Evolutionary conservation across 2,329 filamentous ascomycete species (phyloP).

Genomic region (Septoria petroselini): DNA sequence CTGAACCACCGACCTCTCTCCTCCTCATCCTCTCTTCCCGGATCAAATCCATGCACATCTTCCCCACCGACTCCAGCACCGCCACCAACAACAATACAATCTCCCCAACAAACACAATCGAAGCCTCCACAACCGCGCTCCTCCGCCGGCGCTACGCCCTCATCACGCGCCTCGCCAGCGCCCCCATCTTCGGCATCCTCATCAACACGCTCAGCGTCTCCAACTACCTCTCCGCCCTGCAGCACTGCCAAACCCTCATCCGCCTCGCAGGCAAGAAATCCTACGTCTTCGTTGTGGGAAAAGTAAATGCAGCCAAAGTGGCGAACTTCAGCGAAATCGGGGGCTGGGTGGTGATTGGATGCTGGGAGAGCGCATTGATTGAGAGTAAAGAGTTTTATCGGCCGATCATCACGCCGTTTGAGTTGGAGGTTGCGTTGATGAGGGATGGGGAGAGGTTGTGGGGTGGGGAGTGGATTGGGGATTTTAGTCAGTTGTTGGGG

Average conservation of each 20-base stretch:
- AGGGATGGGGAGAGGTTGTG: constrained; percentile 74
- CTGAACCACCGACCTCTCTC: constrained; percentile 73
- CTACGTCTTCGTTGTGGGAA: constrained; percentile 95
- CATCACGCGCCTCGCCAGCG: constrained; percentile 73
- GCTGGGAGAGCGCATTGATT: constrained; percentile 93
- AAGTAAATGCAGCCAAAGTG: constrained; percentile 90
- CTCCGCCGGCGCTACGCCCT: constrained; percentile 86
- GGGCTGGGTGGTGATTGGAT: constrained; percentile 95
- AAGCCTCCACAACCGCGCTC: constrained; percentile 53
- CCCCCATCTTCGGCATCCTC: constrained; percentile 84
- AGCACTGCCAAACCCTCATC: constrained; percentile 70
- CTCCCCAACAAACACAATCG: constrained; percentile 39
- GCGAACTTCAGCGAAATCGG: constrained; percentile 95
- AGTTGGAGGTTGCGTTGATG: constrained; percentile 74
- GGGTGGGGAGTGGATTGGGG: constrained; percentile 84
- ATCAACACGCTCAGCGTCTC: constrained; percentile 92
- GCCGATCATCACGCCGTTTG: constrained; percentile 92
- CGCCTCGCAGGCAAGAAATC: constrained; percentile 82
- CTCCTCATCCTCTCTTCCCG: constrained; percentile 84
- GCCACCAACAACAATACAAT: constrained; percentile 12
- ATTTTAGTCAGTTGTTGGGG: constrained; percentile 69
- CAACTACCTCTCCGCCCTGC: constrained; percentile 81
- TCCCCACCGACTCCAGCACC: constrained; percentile 56
- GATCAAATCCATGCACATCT: constrained; percentile 74
- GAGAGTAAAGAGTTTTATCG: constrained; percentile 86